phyloP scores from a whole-genome alignment of 1,139 yeast genomes.

The Scheffersomyces titani region DNA sequence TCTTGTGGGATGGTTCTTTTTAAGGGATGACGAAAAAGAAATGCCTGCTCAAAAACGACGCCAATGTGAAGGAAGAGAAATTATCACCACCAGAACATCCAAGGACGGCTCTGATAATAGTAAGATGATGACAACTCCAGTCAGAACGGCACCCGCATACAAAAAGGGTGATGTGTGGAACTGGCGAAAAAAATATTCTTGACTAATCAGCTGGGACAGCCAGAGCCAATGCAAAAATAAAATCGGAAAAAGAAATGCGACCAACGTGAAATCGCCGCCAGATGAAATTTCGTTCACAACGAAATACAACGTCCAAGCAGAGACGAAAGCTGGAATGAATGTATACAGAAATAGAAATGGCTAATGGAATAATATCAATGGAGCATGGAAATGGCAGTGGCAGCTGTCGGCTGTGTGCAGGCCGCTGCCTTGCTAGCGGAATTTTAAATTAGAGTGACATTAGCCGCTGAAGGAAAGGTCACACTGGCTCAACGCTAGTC shows the following conservation, averaged over 20 bases:
- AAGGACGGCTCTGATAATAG: neutral
- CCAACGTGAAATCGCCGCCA: neutral
- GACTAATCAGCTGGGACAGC: neutral
- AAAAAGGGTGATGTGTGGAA: neutral
- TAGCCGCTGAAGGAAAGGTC: neutral
- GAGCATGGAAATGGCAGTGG: neutral
- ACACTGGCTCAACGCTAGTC: neutral
- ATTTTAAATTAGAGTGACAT: neutral
- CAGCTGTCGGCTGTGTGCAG: neutral
- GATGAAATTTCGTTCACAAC: neutral
- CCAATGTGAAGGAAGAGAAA: neutral
- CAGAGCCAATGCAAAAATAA: neutral
- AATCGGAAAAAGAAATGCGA: neutral
- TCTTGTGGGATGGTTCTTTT: neutral
- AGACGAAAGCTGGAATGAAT: neutral
- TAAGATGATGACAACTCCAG: neutral
- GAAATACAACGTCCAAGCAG: neutral
- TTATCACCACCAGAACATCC: neutral
- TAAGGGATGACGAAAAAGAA: constrained; percentile 1
- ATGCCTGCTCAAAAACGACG: neutral
- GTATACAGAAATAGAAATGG: neutral
- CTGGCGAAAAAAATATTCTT: neutral
- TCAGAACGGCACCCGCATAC: neutral
- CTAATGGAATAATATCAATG: neutral
- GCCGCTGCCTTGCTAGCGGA: neutral